Conservation (phyloP, 2,329 filamentous ascomycete species). For the Sphaerulina vaccinii region DNA sequence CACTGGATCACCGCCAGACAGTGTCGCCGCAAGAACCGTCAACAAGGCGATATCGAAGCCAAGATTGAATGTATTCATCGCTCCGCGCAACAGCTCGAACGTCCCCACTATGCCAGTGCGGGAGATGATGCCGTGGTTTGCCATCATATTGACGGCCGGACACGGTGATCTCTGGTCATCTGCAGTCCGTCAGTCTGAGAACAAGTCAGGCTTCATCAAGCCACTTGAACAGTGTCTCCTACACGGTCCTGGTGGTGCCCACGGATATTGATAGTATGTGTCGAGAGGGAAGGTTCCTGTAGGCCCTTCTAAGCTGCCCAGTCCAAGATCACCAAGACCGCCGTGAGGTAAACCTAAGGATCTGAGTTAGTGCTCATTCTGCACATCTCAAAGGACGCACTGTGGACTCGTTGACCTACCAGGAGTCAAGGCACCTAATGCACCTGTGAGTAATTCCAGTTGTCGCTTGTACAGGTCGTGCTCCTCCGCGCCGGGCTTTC, state of each 20-base stretch:
- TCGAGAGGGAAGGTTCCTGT: not conserved
- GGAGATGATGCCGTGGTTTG: slow-evolving; percentile 45
- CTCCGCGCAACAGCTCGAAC: not conserved
- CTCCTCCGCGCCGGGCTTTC: not conserved
- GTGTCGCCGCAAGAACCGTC: not conserved
- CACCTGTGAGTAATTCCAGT: not conserved
- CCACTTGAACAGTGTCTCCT: not conserved
- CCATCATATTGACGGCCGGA: slow-evolving; percentile 44
- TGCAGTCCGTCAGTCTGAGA: not conserved
- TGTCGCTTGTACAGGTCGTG: slow-evolving; percentile 6
- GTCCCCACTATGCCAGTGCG: slow-evolving; percentile 43
- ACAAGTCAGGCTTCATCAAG: not conserved
- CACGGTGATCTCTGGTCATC: slow-evolving; percentile 35
- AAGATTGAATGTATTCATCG: not conserved
- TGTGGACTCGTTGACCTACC: not conserved
- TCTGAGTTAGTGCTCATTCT: not conserved
- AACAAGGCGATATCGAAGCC: not conserved
- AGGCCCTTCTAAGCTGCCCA: not conserved
- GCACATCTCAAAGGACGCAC: not conserved
- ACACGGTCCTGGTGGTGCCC: not conserved
- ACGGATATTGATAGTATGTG: not conserved
- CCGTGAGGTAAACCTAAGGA: not conserved
- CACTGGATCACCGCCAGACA: not conserved
- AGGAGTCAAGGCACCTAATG: not conserved
- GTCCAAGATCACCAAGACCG: not conserved